Evolutionary conservation across 2,329 filamentous ascomycete species (phyloP).

Genomic region (Fusarium praegraminearum): DNA sequence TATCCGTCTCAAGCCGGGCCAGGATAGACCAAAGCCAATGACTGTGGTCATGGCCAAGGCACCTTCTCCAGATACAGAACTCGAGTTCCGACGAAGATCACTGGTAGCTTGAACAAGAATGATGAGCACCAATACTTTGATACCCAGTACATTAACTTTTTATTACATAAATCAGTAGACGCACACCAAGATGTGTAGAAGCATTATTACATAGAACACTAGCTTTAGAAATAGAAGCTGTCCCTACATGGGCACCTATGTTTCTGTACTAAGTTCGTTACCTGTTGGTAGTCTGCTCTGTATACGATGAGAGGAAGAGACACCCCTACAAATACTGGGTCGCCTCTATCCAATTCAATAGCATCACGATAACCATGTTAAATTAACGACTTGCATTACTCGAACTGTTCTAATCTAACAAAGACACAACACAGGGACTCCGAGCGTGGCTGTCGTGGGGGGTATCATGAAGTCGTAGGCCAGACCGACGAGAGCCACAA

Average conservation of each 20-base stretch:
- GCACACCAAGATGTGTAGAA: background rate
- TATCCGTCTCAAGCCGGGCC: constrained; percentile 54
- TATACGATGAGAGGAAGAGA: no score
- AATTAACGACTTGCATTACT: constrained; percentile 40
- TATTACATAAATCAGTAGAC: constrained; percentile 28
- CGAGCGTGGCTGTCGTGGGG: constrained; percentile 45
- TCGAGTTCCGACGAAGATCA: constrained; percentile 56
- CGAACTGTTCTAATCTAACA: constrained; percentile 40
- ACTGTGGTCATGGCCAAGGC: constrained; percentile 57
- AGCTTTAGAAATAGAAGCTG: background rate
- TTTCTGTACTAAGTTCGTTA: no score
- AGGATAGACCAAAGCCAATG: constrained; percentile 55
- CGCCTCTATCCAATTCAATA: background rate
- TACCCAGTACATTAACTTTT: constrained; percentile 32
- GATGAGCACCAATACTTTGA: constrained; percentile 11
- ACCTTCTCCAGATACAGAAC: constrained; percentile 55
- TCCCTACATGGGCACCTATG: no score
- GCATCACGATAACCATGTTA: background rate
- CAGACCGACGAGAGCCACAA: constrained; percentile 36
- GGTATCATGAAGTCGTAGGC: constrained; percentile 48
- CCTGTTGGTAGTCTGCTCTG: no score
- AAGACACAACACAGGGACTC: constrained; percentile 43
- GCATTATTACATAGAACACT: background rate
- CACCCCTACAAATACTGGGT: background rate
- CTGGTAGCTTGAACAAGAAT: constrained; percentile 29